Evolutionary conservation across 176 grass and related monocot species (phyloP).

Genomic region (Echinochloa phyllopogon): DNA sequence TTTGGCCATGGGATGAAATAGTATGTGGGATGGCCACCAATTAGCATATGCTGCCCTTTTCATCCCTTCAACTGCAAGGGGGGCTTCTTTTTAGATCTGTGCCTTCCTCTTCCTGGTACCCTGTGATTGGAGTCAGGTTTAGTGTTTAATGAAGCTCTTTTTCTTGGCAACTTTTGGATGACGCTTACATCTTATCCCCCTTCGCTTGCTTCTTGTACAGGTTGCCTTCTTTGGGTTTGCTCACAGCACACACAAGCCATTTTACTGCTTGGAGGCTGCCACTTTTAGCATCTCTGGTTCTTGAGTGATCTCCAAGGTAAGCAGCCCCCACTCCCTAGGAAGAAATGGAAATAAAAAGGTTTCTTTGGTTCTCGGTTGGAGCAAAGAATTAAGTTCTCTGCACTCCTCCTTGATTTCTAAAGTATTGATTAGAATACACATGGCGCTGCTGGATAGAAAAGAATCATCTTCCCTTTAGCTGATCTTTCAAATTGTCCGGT

Average conservation of each 20-base stretch:
- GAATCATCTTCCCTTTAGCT: background rate
- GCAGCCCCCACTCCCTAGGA: slow-evolving; percentile 21
- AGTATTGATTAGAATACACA: background rate
- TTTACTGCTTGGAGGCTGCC: slow-evolving; percentile 36
- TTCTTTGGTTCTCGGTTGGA: slow-evolving; percentile 27
- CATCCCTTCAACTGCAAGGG: slow-evolving; percentile 43
- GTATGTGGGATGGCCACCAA: slow-evolving; percentile 29
- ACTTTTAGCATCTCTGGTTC: slow-evolving; percentile 27
- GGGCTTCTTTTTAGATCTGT: slow-evolving; percentile 45
- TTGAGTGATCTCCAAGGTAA: slow-evolving; percentile 48
- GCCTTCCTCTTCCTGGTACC: slow-evolving; percentile 48
- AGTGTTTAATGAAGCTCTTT: slow-evolving; percentile 44
- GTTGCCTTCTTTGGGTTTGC: slow-evolving; percentile 43
- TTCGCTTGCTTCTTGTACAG: slow-evolving; percentile 44
- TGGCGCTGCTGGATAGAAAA: background rate
- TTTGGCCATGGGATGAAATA: slow-evolving; percentile 3
- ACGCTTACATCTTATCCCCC: slow-evolving; percentile 43
- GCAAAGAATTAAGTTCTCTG: slow-evolving; percentile 24
- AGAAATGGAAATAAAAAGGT: slow-evolving; percentile 11
- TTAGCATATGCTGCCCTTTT: slow-evolving; percentile 44
- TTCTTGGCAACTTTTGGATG: slow-evolving; percentile 43
- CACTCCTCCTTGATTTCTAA: background rate
- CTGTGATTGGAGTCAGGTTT: slow-evolving; percentile 43
- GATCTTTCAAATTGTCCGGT: slow-evolving; percentile 10
- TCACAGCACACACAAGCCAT: slow-evolving; percentile 9